Evolutionary conservation across 2,329 filamentous ascomycete genomes (phyloP).

Genomic region (Immersiporthe knoxdaviesiana): DNA sequence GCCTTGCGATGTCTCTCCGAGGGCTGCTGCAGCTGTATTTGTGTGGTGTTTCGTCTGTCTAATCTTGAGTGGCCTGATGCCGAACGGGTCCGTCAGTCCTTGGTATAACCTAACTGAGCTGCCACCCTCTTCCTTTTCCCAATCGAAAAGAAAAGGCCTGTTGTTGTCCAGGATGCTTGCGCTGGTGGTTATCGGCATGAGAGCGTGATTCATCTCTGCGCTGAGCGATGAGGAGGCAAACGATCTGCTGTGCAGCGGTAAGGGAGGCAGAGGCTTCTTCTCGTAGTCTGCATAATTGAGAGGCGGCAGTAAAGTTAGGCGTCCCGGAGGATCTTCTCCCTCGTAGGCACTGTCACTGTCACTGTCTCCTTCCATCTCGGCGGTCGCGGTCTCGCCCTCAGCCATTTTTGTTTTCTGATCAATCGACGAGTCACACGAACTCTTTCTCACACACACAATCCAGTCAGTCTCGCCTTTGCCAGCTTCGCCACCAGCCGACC

Average conservation of each 20-base stretch:
- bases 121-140: conserved; percentile 22
- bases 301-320: conserved; percentile 3
- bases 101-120: not conserved
- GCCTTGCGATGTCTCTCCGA: not conserved
- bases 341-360: not conserved
- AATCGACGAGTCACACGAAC: not conserved
- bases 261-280: conserved; percentile 24
- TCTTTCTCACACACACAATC: too few relatives aligned
- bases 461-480: too few relatives aligned
- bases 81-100: not conserved
- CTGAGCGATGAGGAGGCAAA: conserved; percentile 16
- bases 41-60: not conserved
- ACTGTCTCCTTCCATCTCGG: not conserved
- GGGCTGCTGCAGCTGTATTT: not conserved
- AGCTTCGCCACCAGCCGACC: too few relatives aligned
- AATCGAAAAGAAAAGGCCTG: conserved; percentile 16
- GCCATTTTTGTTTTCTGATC: not conserved
- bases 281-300: conserved; percentile 21
- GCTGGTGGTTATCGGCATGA: not conserved
- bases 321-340: not conserved
- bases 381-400: not conserved
- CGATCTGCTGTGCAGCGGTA: conserved; percentile 16
- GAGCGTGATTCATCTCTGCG: conserved; percentile 2
- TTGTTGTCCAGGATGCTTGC: not conserved
- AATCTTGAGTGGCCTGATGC: not conserved